These are phyloP conservation scores for Botryotinia globosa DNA, from an alignment of 2,329 filamentous ascomycete species.

Conservation along the genomic window DNA sequence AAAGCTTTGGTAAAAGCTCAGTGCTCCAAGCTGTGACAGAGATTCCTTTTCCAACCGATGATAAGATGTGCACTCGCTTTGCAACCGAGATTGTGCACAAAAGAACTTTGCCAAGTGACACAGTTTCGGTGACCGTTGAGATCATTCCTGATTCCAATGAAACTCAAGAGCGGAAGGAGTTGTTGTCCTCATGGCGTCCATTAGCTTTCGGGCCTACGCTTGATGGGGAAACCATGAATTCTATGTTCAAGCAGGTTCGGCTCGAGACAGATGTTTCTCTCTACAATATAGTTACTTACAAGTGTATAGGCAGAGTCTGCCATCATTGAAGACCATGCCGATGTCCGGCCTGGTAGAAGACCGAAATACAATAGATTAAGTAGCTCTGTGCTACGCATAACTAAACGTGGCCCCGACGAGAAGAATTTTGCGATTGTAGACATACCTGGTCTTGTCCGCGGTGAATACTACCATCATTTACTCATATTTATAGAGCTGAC, in stretches of 20 bases:
- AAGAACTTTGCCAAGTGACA: conserved; percentile 22
- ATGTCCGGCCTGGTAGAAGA: not conserved
- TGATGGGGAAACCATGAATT: conserved; percentile 3
- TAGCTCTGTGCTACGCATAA: conserved; percentile 25
- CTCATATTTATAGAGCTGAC: not conserved
- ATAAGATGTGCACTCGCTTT: conserved; percentile 44
- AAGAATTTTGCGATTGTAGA: conserved; percentile 32
- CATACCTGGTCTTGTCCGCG: conserved; percentile 34
- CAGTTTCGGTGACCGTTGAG: conserved; percentile 17
- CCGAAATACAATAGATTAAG: conserved; percentile 21
- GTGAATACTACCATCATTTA: conserved; percentile 11
- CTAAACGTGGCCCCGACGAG: conserved; percentile 25
- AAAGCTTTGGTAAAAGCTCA: conserved; percentile 42
- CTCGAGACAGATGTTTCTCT: not conserved
- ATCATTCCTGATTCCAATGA: conserved; percentile 14
- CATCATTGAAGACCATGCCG: not conserved
- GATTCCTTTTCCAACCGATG: conserved; percentile 41
- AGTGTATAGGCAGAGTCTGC: not conserved
- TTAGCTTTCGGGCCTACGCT: not conserved
- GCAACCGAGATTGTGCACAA: conserved; percentile 45
- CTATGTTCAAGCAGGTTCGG: conserved; percentile 7
- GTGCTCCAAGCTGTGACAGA: conserved; percentile 40
- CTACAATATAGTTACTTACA: not conserved
- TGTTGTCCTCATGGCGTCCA: conserved; percentile 4
- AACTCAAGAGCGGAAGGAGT: conserved; percentile 10